Evolutionary conservation across 2,329 filamentous ascomycete genomes (phyloP).

Genomic region (Plectosphaerella sp.): DNA sequence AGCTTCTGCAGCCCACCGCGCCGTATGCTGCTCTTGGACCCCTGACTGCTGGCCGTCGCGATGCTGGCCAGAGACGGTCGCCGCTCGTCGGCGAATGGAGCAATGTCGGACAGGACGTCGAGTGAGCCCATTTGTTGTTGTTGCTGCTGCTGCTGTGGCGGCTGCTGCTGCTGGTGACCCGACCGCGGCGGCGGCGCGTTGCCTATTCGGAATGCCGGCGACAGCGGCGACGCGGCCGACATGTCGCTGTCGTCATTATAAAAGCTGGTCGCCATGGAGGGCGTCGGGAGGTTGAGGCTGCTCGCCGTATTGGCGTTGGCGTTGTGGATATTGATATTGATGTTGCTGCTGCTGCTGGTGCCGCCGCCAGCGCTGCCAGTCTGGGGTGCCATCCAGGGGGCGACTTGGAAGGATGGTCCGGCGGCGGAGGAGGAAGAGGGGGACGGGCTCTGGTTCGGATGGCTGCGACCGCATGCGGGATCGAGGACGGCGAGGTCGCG

Average conservation of each 20-base stretch:
- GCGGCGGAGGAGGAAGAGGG: conserved; percentile 43
- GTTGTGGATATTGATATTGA: too few species aligned
- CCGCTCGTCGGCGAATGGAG: conserved; percentile 66
- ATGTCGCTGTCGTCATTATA: conserved; percentile 75
- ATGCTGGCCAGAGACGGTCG: conserved; percentile 86
- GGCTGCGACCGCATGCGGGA: conserved; percentile 46
- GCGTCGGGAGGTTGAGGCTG: conserved; percentile 5
- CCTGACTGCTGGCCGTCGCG: conserved; percentile 78
- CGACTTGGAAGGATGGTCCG: conserved; percentile 47
- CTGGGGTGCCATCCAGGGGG: conserved; percentile 53
- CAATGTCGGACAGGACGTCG: conserved; percentile 38
- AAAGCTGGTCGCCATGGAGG: conserved; percentile 51
- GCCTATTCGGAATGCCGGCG: conserved; percentile 50
- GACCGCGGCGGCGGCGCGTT: conserved; percentile 12
- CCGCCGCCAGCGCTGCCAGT: conserved; percentile 12
- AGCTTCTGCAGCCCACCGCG: conserved; percentile 75
- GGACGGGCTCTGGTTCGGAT: conserved; percentile 36
- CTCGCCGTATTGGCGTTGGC: conserved; percentile 7
- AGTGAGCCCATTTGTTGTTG: background rate
- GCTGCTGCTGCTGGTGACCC: conserved; percentile 31
- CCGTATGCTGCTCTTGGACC: conserved; percentile 69
- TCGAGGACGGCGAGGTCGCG: conserved; percentile 69
- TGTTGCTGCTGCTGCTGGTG: conserved; percentile 2
- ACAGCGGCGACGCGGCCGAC: conserved; percentile 59
- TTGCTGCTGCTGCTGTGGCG: conserved; percentile 39